Evolutionary conservation across 139 green algal species (phyloP).

Genomic region (Coelastrella sp.): DNA sequence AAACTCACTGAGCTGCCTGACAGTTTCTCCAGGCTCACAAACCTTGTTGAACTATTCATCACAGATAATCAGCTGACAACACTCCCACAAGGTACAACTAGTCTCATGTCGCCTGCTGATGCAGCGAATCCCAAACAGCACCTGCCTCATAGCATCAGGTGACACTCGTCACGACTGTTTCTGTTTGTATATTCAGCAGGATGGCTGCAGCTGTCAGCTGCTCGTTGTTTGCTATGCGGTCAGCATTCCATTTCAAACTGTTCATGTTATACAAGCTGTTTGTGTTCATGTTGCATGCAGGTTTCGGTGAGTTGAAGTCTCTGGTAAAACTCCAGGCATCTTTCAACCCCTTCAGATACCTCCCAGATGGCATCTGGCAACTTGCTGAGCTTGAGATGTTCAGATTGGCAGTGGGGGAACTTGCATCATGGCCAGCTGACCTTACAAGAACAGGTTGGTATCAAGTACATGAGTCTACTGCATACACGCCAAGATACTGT

Average conservation of each 20-base stretch:
- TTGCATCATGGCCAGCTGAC: slow-evolving; percentile 60
- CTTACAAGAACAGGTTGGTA: background rate
- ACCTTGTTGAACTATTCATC: slow-evolving; percentile 76
- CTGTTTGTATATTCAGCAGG: no score
- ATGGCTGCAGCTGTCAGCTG: no score
- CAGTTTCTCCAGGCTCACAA: slow-evolving; percentile 50
- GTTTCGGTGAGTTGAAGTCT: slow-evolving; percentile 52
- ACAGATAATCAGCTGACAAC: slow-evolving; percentile 79
- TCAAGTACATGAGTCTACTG: background rate
- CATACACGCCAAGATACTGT: background rate
- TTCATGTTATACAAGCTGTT: background rate
- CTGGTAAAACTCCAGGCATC: slow-evolving; percentile 82
- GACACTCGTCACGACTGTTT: no score
- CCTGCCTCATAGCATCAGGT: no score
- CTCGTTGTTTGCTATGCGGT: no score
- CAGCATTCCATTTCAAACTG: no score
- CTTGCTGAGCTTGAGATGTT: slow-evolving; percentile 81
- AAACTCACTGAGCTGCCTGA: slow-evolving; percentile 57
- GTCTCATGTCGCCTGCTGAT: no score
- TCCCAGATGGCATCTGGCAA: slow-evolving; percentile 69
- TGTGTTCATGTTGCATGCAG: background rate
- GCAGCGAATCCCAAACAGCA: no score
- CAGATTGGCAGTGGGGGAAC: slow-evolving; percentile 72
- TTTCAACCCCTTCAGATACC: slow-evolving; percentile 76
- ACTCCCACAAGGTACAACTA: slow-evolving; percentile 64